These are phyloP conservation scores for Neofusicoccum sp. DNA, from an alignment of 2,329 filamentous ascomycete genomes.

Conservation along the genomic window DNA sequence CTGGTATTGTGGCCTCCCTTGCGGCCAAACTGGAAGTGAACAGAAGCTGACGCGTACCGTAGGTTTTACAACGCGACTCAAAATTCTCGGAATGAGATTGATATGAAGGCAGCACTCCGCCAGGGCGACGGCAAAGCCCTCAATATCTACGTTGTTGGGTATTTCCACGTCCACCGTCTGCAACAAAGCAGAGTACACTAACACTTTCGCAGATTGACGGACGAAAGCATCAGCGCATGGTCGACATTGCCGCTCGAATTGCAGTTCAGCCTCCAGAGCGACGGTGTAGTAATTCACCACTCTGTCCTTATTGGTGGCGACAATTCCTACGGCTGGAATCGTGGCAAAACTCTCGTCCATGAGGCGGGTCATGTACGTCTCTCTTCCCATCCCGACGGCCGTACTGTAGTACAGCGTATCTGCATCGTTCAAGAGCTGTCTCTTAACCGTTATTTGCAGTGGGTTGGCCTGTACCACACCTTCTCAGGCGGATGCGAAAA, in stretches of 20 bases:
- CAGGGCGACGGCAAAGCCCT: constrained; percentile 46
- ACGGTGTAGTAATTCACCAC: constrained; percentile 45
- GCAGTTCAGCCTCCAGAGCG: constrained; percentile 33
- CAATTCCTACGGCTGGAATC: constrained; percentile 35
- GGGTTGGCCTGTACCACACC: constrained; percentile 54
- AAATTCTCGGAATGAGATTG: constrained; percentile 32
- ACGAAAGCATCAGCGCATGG: constrained; percentile 34
- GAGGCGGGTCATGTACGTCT: constrained; percentile 46
- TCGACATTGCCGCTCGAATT: constrained; percentile 9
- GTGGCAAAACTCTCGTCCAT: constrained; percentile 46
- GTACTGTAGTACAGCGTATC: too few relatives aligned
- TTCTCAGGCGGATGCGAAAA: constrained; percentile 43
- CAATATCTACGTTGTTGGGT: constrained; percentile 37
- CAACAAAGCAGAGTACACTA: background rate
- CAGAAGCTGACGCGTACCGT: background rate
- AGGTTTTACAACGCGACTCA: constrained; percentile 10
- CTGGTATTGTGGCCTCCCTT: constrained; percentile 35
- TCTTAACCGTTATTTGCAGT: constrained; percentile 26
- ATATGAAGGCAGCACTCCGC: constrained; percentile 51
- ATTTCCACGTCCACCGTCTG: background rate
- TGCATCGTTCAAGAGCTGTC: too few relatives aligned
- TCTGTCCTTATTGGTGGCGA: constrained; percentile 44
- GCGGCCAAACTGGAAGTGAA: background rate
- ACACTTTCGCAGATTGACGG: background rate
- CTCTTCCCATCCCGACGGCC: background rate